Evolutionary conservation across 345 rosid species (phyloP).

Genomic region (Luvunga scandens): DNA sequence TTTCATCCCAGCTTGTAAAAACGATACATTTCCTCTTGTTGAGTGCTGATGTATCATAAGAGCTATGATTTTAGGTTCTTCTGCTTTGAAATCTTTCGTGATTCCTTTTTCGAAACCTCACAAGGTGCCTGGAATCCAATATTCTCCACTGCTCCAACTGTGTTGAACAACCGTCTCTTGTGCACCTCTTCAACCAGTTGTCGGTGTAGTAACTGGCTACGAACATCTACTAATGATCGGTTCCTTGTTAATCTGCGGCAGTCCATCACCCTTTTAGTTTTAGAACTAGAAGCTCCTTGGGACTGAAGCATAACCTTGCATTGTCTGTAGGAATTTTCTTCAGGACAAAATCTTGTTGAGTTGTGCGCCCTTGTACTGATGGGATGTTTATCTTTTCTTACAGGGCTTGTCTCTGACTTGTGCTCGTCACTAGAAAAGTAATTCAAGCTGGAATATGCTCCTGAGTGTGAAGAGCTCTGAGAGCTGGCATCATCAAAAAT

Average conservation of each 20-base stretch:
- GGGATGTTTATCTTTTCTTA: conserved; percentile 24
- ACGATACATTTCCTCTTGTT: conserved; percentile 8
- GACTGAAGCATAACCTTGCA: conserved; percentile 33
- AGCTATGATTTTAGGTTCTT: conserved; percentile 26
- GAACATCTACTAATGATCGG: conserved; percentile 62
- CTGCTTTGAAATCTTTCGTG: conserved; percentile 23
- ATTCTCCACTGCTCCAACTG: conserved; percentile 70
- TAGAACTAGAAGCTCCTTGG: conserved; percentile 37
- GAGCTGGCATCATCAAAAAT: conserved; percentile 60
- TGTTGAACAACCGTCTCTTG: conserved; percentile 57
- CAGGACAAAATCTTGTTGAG: conserved; percentile 56
- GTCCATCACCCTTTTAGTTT: conserved; percentile 29
- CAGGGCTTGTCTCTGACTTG: conserved; percentile 27
- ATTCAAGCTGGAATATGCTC: conserved; percentile 51
- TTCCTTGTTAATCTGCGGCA: conserved; percentile 48
- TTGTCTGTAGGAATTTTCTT: conserved; percentile 37
- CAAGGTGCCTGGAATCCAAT: conserved; percentile 68
- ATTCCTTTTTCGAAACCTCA: conserved; percentile 29
- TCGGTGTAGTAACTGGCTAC: conserved; percentile 55
- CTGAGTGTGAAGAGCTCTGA: conserved; percentile 62
- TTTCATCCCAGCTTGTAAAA: not conserved
- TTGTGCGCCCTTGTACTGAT: conserved; percentile 26
- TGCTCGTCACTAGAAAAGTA: conserved; percentile 48
- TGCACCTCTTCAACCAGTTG: conserved; percentile 61
- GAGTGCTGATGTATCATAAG: conserved; percentile 4